Base-by-base conservation (phyloP, 176 grass and related monocot genomes). In the Chloris gayana region DNA sequence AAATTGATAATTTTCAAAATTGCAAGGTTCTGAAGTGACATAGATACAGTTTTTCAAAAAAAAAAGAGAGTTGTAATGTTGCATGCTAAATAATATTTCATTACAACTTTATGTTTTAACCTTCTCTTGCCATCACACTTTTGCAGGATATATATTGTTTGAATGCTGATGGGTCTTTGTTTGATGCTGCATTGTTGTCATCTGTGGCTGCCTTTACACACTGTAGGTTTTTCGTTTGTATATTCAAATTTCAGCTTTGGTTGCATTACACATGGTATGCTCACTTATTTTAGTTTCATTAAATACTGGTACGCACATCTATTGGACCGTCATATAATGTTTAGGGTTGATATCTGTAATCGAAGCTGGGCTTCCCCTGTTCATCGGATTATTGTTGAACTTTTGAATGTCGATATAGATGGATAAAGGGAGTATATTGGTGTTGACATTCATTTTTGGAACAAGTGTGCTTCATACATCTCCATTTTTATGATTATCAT, bases 111-210 rank as follows among this genome's bases (percentile, higher is more conserved):
- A 21, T 79, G 14, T 74, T 90, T 76, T 26, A 14, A 73, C 65
- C 22, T 38, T 80, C 45, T 68, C 59, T 84, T 85, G 39, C 71
- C 12, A 19, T 56, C 25, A 58, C 65, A 38, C 17, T 64, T 37
- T 37, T 90, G 64, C 86, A 98, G 95, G 92, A 95, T 89, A 82
- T 98, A 62, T 95, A 91, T 86, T 93, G 90, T 78, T 87, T 98
- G 64, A 98, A 95, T 88, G 84, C 92, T 74, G 95, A 98, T 75
- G 95, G 92, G 39, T 94, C 88, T 75, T 79, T 98, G 22, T 95
- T 95, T 1, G 92, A 98, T 57, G 90, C 95, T 85, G 90, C 95
- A 82, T 64, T 95, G 77, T 87, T 98, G 81, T 89, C 90, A 64
- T 88, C 86, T 57, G 86, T 98, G 42, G 88, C 92, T 87, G 84